Evolutionary conservation across 192 early-diverging fungal species (phyloP).

Genomic region (Backusella sp.): DNA sequence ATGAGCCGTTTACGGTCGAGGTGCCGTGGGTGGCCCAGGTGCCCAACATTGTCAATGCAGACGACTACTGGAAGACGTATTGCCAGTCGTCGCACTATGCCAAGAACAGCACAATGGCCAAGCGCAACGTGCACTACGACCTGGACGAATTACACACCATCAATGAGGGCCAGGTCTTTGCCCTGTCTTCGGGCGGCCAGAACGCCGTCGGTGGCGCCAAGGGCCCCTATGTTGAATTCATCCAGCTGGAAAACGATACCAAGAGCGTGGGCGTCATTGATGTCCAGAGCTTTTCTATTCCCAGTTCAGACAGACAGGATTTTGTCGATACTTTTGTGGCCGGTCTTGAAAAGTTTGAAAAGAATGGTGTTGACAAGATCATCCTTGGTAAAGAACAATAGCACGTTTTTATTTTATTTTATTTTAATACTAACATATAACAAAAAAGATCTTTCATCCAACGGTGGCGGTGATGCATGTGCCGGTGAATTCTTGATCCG

Average conservation of each 20-base stretch:
- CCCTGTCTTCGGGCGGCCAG: conserved; percentile 10
- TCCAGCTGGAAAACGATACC: conserved; percentile 17
- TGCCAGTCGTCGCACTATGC: conserved; percentile 24
- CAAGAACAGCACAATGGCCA: background rate
- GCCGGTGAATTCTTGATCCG: conserved; percentile 39
- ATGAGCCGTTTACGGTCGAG: conserved; percentile 32
- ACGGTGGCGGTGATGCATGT: conserved; percentile 38
- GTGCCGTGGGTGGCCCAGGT: conserved; percentile 39
- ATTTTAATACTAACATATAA: background rate
- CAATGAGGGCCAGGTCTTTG: conserved; percentile 28
- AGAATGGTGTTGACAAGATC: conserved; percentile 30
- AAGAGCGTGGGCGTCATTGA: conserved; percentile 31
- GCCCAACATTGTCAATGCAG: conserved; percentile 14
- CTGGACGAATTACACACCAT: conserved; percentile 16
- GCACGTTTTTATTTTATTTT: too few relatives aligned
- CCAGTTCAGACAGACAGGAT: conserved; percentile 18
- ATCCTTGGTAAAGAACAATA: conserved; percentile 17
- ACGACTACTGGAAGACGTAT: conserved; percentile 28
- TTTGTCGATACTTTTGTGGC: conserved; percentile 28
- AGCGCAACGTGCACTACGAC: conserved; percentile 16
- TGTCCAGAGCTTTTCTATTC: conserved; percentile 35
- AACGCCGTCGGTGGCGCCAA: background rate
- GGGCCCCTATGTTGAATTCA: conserved; percentile 22
- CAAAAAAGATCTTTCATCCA: conserved; percentile 24
- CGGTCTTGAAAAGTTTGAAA: conserved; percentile 25